Base-by-base conservation (phyloP, 2,329 filamentous ascomycete species). In the Lasiodiplodia hormozganensis region DNA sequence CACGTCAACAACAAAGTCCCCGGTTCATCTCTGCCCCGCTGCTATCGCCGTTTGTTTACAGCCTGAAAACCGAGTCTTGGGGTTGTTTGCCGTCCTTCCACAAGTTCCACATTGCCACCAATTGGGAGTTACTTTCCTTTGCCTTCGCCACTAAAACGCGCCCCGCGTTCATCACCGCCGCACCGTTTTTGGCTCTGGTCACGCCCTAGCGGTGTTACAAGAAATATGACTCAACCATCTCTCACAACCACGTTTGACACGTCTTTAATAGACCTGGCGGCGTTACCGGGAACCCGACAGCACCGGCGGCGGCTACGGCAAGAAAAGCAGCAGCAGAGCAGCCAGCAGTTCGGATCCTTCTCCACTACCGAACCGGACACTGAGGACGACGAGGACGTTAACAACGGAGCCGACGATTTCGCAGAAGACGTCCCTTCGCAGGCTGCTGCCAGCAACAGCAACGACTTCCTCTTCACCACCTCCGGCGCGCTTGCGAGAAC, bases 221-320 rank as follows among this genome's bases (percentile, higher is more conserved):
- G 31, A 52, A 69, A 36, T 18, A 80, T 80, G 78, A 79, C 78
- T 38, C 75, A 79, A 67, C 78, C 77, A 28, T 74, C 75, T 3
- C 69, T 80, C 69, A 71, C 79, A 67, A 75, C 74, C 71, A 79
- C 78, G n/a, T 79, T 80, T 65, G 78, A 81, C 62, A 78, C 78
- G 4, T 80, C 78, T 3, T 74, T 80, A 2, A 71, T 79, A 3
- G 77, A 80, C 67, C 52, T 62, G 34, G 56, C 57, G 25, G 34
- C 62, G 7, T 28, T 53, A 14, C 31, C 60, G 5, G 43, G 43
- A 6, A n/a, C 28, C 18, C 28, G 21, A 6, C 43, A n/a, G 2
- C 47, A 38, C 7, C 58, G 23, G n/a, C 18, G 43, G 3, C 43
- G 43, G 43, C 18, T 47, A n/a, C 10, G 7, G n/a, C 43, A 6